Evolutionary conservation across 2,329 filamentous ascomycete genomes (phyloP).

Genomic region (Aspergillus fumigatus): DNA sequence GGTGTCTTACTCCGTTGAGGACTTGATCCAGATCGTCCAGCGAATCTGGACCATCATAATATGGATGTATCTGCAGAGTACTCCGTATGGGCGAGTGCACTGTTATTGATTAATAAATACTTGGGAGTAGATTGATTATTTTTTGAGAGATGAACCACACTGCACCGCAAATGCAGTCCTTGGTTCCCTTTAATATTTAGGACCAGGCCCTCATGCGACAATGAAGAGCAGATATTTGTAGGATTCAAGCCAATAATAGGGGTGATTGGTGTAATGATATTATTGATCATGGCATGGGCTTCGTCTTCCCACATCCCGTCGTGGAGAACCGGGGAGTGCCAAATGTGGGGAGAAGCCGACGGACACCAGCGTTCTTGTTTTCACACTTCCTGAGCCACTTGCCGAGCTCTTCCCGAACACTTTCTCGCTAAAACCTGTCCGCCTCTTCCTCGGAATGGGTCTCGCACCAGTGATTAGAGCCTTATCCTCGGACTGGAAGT

Average conservation of each 20-base stretch:
- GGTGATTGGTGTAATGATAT: background rate
- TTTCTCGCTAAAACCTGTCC: conserved; percentile 7
- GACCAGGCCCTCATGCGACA: background rate
- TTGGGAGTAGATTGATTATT: background rate
- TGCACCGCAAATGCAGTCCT: background rate
- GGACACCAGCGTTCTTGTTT: background rate
- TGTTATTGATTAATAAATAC: too few species aligned
- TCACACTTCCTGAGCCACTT: conserved; percentile 7
- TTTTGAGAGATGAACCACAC: background rate
- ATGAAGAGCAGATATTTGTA: background rate
- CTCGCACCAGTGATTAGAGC: conserved; percentile 3
- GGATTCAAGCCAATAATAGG: background rate
- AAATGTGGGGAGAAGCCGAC: conserved; percentile 4
- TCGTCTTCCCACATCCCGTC: background rate
- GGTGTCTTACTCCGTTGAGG: background rate
- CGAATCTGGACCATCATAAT: background rate
- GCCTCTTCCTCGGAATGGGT: conserved; percentile 15
- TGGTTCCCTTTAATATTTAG: background rate
- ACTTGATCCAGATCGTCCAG: background rate
- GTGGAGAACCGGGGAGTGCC: background rate
- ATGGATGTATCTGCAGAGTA: background rate
- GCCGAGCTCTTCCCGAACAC: conserved; percentile 17
- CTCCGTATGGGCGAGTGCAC: background rate
- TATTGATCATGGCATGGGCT: background rate
- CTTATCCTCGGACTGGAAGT: conserved; percentile 5